Percentiles rank a stretch among this genome's conserved stretches.
These are phyloP conservation scores for Waltergamsia citrina DNA, from an alignment of 2,329 filamentous ascomycete species.

Conservation along the genomic window DNA sequence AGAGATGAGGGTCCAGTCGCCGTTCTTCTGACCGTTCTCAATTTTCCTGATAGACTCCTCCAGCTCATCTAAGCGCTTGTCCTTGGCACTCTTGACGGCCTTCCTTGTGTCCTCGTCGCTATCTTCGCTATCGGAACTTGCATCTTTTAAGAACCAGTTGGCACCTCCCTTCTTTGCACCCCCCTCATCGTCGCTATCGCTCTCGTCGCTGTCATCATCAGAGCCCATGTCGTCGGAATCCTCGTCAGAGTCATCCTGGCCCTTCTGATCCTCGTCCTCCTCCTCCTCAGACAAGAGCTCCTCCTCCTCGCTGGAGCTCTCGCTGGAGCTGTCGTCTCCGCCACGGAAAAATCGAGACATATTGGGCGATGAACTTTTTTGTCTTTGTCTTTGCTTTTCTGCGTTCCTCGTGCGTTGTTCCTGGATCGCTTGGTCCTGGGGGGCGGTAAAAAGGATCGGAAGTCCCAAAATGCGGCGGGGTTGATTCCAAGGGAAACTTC, in stretches of 20 bases:
- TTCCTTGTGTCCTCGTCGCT: slow-evolving; percentile 78
- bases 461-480: slow-evolving; percentile 20
- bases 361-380: slow-evolving; percentile 37
- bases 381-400: slow-evolving; percentile 9
- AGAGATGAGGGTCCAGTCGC: slow-evolving; percentile 91
- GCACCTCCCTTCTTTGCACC: slow-evolving; percentile 53
- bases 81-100: slow-evolving; percentile 91
- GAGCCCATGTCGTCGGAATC: slow-evolving; percentile 38
- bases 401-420: slow-evolving; percentile 5
- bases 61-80: slow-evolving; percentile 92
- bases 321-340: slow-evolving; percentile 85
- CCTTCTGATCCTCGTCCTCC: slow-evolving; percentile 17
- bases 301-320: slow-evolving; percentile 94
- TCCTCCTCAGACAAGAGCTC: slow-evolving; percentile 64
- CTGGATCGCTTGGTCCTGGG: neutral
- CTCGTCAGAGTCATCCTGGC: slow-evolving; percentile 42
- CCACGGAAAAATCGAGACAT: slow-evolving; percentile 98
- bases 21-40: slow-evolving; percentile 95
- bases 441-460: neutral
- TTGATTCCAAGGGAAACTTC: slow-evolving; percentile 21
- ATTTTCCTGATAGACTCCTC: slow-evolving; percentile 84
- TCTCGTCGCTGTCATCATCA: slow-evolving; percentile 42
- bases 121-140: slow-evolving; percentile 65
- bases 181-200: slow-evolving; percentile 56
- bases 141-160: slow-evolving; percentile 73